Evolutionary conservation across 2,329 filamentous ascomycete genomes (phyloP).

Genomic region (Stagonosporopsis tanaceti): DNA sequence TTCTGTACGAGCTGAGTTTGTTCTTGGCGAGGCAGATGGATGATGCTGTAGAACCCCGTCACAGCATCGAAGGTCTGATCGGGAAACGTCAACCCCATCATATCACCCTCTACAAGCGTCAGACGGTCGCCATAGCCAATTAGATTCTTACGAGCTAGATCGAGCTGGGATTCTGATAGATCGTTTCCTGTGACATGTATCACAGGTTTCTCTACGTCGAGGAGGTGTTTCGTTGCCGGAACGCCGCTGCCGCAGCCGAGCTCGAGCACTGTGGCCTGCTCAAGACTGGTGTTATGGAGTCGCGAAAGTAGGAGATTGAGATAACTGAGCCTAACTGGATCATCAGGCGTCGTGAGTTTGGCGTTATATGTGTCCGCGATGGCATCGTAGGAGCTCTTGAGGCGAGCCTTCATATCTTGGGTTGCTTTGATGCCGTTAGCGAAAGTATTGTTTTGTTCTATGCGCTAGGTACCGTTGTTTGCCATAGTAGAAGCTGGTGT

Average conservation of each 20-base stretch:
- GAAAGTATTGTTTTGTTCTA: background rate
- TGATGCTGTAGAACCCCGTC: slow-evolving; percentile 62
- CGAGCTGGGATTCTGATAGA: slow-evolving; percentile 52
- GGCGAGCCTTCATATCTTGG: slow-evolving; percentile 36
- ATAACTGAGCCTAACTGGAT: slow-evolving; percentile 34
- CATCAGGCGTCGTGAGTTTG: slow-evolving; percentile 28
- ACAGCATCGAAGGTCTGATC: slow-evolving; percentile 57
- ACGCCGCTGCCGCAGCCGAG: slow-evolving; percentile 44
- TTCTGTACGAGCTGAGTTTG: slow-evolving; percentile 58
- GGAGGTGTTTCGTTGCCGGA: slow-evolving; percentile 34
- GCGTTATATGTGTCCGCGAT: slow-evolving; percentile 37
- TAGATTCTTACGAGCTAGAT: slow-evolving; percentile 40
- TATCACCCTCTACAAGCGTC: slow-evolving; percentile 50
- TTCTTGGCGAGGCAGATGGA: slow-evolving; percentile 63
- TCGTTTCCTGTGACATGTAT: slow-evolving; percentile 53
- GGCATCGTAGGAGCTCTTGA: slow-evolving; percentile 43
- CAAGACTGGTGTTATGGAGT: slow-evolving; percentile 5
- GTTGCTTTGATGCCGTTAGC: slow-evolving; percentile 3
- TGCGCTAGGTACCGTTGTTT: background rate
- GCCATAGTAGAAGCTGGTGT: background rate
- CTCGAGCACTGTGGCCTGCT: slow-evolving; percentile 26
- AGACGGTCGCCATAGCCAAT: slow-evolving; percentile 22
- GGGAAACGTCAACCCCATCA: slow-evolving; percentile 51
- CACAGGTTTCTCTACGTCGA: slow-evolving; percentile 23
- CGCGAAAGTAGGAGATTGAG: slow-evolving; percentile 26